Percentiles rank a stretch among this genome's conserved stretches.
These are phyloP conservation scores for Trametopsis cervina DNA, from an alignment of 768 basidiomycete genomes.

Conservation along the genomic window DNA sequence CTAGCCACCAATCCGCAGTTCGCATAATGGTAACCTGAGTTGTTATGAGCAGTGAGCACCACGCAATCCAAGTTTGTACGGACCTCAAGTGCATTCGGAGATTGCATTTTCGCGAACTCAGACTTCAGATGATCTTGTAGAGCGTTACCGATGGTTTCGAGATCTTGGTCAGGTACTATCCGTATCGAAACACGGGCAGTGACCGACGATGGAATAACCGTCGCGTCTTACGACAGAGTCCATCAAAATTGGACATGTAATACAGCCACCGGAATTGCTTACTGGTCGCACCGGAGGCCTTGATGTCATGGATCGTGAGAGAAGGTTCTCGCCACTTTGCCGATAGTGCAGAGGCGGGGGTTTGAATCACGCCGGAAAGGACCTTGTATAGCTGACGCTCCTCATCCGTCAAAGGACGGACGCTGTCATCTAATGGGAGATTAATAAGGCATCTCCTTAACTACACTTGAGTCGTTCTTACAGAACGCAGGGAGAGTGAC, in stretches of 20 bases:
- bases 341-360: constrained; percentile 59
- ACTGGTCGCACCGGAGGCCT: constrained; percentile 80
- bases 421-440: constrained; percentile 54
- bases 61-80: background rate
- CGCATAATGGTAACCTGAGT: constrained; percentile 70
- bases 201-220: constrained; percentile 83
- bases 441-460: background rate
- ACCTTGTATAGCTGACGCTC: constrained; percentile 65
- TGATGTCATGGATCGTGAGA: constrained; percentile 80
- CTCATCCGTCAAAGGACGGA: constrained; percentile 57
- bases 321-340: constrained; percentile 89
- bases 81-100: constrained; percentile 72
- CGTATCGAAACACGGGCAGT: constrained; percentile 84
- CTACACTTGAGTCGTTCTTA: constrained; percentile 32
- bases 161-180: constrained; percentile 89
- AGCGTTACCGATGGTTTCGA: constrained; percentile 57
- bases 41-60: background rate
- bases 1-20: constrained; percentile 95
- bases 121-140: constrained; percentile 51
- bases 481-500: constrained; percentile 81
- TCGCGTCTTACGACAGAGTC: constrained; percentile 46
- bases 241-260: too few species aligned
- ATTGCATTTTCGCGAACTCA: constrained; percentile 53
- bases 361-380: constrained; percentile 61
- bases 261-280: too few species aligned